These are phyloP conservation scores for Kluyveromyces marxianus DNA, from an alignment of 1,139 yeast genomes.

Conservation along the genomic window DNA sequence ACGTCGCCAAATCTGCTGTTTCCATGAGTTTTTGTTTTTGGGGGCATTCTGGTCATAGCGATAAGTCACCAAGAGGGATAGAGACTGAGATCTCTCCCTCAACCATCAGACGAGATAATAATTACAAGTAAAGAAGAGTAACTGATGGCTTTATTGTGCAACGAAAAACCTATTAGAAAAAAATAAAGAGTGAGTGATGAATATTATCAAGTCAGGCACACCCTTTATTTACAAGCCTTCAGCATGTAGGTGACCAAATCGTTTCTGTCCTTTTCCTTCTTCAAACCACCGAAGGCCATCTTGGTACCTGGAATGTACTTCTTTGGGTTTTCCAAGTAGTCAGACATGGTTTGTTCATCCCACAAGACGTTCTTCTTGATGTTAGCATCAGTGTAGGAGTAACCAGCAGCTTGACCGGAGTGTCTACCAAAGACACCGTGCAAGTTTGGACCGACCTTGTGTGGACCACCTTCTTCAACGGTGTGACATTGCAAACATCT, in stretches of 20 bases:
- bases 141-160: too few species aligned
- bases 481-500: constrained; percentile 99
- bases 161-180: too few species aligned
- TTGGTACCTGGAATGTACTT: constrained; percentile 99
- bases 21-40: too few species aligned
- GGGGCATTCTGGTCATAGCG: too few species aligned
- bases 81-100: too few species aligned
- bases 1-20: too few species aligned
- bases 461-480: constrained; percentile 89
- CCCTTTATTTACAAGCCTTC: constrained; percentile 57
- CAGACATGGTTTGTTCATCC: constrained; percentile 83
- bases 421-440: constrained; percentile 89
- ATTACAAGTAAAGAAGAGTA: too few species aligned
- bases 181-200: too few species aligned
- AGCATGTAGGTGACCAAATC: constrained; percentile 88
- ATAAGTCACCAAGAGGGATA: too few species aligned
- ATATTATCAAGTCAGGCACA: too few species aligned
- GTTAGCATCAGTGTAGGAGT: constrained; percentile 96
- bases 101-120: too few species aligned
- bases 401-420: constrained; percentile 90
- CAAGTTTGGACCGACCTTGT: constrained; percentile 99
- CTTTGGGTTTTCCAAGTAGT: constrained; percentile 99
- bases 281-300: constrained; percentile 99
- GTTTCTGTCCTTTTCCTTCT: constrained; percentile 98
- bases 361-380: constrained; percentile 89